A percentile compares a stretch with the other conserved stretches of the same genome.
These are phyloP conservation scores for Jasminum sambac DNA, from an alignment of 257 asterid genomes.

Conservation along the genomic window DNA sequence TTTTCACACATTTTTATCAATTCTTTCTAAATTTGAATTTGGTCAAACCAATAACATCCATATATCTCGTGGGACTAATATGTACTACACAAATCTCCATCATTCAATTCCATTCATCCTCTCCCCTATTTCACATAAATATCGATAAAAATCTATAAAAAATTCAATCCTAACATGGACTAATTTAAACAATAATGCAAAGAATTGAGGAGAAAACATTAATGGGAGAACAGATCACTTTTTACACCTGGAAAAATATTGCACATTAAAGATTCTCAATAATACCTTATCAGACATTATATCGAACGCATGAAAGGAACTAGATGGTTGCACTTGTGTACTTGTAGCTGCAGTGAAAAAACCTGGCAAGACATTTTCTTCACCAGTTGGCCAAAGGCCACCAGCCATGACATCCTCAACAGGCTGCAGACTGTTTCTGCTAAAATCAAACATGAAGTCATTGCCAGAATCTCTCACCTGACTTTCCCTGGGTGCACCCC, in stretches of 20 bases:
- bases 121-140: too few relatives aligned
- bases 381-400: constrained; percentile 54
- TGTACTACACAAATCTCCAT: too few relatives aligned
- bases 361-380: constrained; percentile 43
- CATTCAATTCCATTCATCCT: too few relatives aligned
- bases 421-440: constrained; percentile 39
- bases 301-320: constrained; percentile 47
- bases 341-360: constrained; percentile 41
- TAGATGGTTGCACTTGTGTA: constrained; percentile 46
- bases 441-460: constrained; percentile 47
- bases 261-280: constrained; percentile 12
- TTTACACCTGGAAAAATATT: not conserved
- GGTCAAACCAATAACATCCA: too few relatives aligned
- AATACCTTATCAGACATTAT: constrained; percentile 63
- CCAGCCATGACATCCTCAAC: constrained; percentile 43
- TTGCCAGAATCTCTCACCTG: constrained; percentile 46
- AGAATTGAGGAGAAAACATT: not conserved
- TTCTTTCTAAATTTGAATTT: too few relatives aligned
- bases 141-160: too few relatives aligned
- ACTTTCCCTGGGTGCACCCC: constrained; percentile 43
- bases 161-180: too few relatives aligned
- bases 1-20: too few relatives aligned
- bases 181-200: not conserved
- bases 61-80: too few relatives aligned
- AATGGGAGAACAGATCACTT: not conserved